Base-by-base conservation (phyloP, 2,329 filamentous ascomycete species). In the Chaetoscypha palmicola region DNA sequence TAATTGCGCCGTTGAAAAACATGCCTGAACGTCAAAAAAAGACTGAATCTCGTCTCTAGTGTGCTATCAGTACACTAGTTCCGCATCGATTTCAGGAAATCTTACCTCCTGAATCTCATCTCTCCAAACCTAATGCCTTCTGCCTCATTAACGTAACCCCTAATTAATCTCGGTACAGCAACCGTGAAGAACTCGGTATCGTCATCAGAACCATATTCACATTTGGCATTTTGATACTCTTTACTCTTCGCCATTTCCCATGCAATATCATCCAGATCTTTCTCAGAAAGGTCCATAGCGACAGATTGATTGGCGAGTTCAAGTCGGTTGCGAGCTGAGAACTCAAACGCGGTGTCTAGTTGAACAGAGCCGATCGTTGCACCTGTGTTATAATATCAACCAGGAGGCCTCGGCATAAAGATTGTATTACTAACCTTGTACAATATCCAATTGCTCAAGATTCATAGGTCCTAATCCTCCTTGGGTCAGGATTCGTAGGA, bases 171-270 rank as follows among this genome's bases (percentile, higher is more conserved):
- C 2, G 64, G 64, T 7, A 68, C 60, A 1, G 57, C 55, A 22
- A 67, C 60, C 12, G 56, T 60, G 41, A 65, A 66, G 1, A 60
- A 47, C 1, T 58, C 58, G 2, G 62, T 63, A 24, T 64, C 62
- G 41, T 64, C 62, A 4, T 51, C 48, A 4, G 57, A 53, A 1
- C 65, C 65, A 36, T 64, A 64, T 24, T 65, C 64, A 48, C 66
- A 68, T 47, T 68, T 68, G 4, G 62, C 61, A 20, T 60, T 60
- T 31, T 66, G 62, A 41, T 65, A 68, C 32, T 67, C 61, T 17
- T 58, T 58, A 19, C 58, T 60, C 40, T 66, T 65, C 57, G 64
- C 63, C 60, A 66, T 66, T 43, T 64, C 59, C 64, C 64, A 67
- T 1, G 62, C 62, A n/a, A 61, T 57, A 28, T 64, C 59, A 7